A percentile compares a stretch with the other conserved stretches of the same genome.
phyloP scores from a whole-genome alignment of 306 rosid species.

The Sicyos baderoa region DNA sequence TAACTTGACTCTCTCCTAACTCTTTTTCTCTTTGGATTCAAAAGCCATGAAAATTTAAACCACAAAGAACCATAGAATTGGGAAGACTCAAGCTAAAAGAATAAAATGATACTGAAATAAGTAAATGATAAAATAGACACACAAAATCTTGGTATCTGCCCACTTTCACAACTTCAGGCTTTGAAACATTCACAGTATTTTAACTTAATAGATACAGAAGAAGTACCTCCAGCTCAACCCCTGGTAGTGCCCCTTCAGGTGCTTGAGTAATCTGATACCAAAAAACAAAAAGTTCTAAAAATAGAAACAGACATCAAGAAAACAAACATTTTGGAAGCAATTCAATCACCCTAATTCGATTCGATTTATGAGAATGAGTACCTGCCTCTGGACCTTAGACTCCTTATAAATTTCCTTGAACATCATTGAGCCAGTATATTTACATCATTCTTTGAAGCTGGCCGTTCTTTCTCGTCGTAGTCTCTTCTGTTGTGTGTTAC shows the following conservation, averaged over 20 bases:
- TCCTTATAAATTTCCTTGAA: conserved; percentile 34
- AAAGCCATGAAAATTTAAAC: background rate
- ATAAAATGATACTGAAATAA: background rate
- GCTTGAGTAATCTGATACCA: background rate
- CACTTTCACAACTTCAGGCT: background rate
- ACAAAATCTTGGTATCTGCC: background rate
- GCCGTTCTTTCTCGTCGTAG: conserved; percentile 33
- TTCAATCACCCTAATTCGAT: background rate
- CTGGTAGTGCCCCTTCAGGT: background rate
- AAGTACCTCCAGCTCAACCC: conserved; percentile 7
- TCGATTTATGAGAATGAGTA: conserved; percentile 24
- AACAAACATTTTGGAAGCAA: background rate
- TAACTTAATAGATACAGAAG: conserved; percentile 6
- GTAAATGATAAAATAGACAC: background rate
- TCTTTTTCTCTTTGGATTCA: background rate
- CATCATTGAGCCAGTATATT: conserved; percentile 38
- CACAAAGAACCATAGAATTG: background rate
- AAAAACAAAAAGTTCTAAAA: background rate
- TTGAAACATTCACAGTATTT: background rate
- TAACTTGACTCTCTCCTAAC: background rate
- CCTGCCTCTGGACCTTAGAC: conserved; percentile 65
- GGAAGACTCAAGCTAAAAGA: background rate
- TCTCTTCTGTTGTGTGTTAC: conserved; percentile 14
- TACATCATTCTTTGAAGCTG: conserved; percentile 34
- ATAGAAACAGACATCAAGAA: background rate